These are phyloP conservation scores for Penicillium thymicola DNA, from an alignment of 2,329 filamentous ascomycete genomes.

Conservation along the genomic window DNA sequence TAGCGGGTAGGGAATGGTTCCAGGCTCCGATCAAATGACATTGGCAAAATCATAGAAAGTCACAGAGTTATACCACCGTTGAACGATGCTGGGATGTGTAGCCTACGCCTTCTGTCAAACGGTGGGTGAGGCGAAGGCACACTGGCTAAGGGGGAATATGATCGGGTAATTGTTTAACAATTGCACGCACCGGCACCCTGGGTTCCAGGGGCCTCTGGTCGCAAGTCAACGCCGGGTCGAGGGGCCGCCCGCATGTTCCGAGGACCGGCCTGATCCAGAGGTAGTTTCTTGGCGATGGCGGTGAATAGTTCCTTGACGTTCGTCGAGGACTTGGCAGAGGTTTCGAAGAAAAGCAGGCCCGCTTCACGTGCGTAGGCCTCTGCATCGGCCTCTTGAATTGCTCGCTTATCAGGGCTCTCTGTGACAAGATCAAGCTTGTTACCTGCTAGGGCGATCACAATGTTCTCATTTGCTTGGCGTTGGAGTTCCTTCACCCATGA, in stretches of 20 bases:
- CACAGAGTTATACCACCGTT: slow-evolving; percentile 9
- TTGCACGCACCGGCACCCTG: slow-evolving; percentile 60
- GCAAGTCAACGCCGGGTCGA: slow-evolving; percentile 64
- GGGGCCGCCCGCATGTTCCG: slow-evolving; percentile 70
- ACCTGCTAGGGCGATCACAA: slow-evolving; percentile 94
- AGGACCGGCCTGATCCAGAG: slow-evolving; percentile 92
- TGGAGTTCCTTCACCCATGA: slow-evolving; percentile 99
- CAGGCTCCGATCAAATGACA: neutral
- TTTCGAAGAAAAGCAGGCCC: slow-evolving; percentile 95
- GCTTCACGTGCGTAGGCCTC: slow-evolving; percentile 94
- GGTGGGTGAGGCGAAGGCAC: neutral
- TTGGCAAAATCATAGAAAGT: slow-evolving; percentile 11
- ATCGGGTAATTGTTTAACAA: slow-evolving; percentile 49
- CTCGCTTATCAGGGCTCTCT: slow-evolving; percentile 92
- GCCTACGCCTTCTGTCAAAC: neutral
- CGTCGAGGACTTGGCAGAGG: slow-evolving; percentile 93
- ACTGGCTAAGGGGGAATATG: neutral
- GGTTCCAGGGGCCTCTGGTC: slow-evolving; percentile 59
- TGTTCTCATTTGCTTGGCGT: slow-evolving; percentile 98
- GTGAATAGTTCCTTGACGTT: slow-evolving; percentile 96
- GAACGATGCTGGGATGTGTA: neutral
- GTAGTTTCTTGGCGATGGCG: slow-evolving; percentile 95
- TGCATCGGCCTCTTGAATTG: slow-evolving; percentile 82
- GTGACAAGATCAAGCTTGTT: slow-evolving; percentile 97
- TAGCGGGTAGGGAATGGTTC: slow-evolving; percentile 2